Evolutionary conservation across 2,329 filamentous ascomycete species (phyloP).

Genomic region (Aspergillus pseudotamarii): DNA sequence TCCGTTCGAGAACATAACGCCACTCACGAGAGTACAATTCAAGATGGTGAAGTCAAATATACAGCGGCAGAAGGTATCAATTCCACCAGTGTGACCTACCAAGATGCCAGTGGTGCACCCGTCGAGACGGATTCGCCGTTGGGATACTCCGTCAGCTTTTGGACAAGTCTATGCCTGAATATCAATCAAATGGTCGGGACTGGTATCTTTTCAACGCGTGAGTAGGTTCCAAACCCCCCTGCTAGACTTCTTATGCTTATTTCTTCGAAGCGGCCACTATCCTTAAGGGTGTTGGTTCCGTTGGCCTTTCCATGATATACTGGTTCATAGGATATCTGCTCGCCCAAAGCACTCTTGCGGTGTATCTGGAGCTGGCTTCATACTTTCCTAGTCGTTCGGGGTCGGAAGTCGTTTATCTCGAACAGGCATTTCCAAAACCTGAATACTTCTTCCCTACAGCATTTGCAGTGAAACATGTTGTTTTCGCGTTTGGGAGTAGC

Average conservation of each 20-base stretch:
- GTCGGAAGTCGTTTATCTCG: conserved; percentile 1
- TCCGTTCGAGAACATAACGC: not conserved
- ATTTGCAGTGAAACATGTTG: not conserved
- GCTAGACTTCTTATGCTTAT: not conserved
- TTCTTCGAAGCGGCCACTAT: not conserved
- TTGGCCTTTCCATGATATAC: conserved; percentile 1
- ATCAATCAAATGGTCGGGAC: conserved; percentile 1
- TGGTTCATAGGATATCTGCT: conserved; percentile 4
- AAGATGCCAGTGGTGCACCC: not conserved
- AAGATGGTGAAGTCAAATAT: not conserved
- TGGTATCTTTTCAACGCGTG: conserved; percentile 2
- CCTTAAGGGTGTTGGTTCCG: not conserved
- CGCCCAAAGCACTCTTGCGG: not conserved
- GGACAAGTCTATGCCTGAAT: conserved; percentile 1
- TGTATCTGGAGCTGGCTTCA: not conserved
- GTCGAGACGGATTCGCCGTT: not conserved
- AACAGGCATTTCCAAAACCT: not conserved
- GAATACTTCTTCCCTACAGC: not conserved
- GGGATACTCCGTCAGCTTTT: conserved; percentile 1
- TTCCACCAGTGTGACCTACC: not conserved
- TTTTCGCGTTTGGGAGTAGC: not conserved
- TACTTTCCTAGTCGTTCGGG: conserved; percentile 2
- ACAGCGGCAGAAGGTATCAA: not conserved
- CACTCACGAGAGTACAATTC: not conserved
- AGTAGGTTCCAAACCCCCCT: not conserved